phyloP scores from a whole-genome alignment of 495 filamentous ascomycete genomes.

The Chaetomium fimeti region DNA sequence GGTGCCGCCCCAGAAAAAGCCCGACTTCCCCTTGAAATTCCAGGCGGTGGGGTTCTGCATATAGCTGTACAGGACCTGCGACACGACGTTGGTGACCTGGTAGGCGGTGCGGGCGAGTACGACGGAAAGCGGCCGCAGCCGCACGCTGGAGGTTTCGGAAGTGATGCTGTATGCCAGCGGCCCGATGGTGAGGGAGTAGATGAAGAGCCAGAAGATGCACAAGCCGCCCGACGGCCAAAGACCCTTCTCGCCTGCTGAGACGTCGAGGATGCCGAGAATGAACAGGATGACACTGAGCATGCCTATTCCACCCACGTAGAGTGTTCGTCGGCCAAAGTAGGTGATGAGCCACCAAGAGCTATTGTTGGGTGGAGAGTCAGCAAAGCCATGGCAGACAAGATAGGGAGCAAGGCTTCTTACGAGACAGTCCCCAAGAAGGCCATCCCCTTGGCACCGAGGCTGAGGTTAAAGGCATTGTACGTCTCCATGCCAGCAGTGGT shows the following conservation, averaged over 20 bases:
- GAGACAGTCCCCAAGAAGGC: slow-evolving; percentile 51
- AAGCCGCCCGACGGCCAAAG: slow-evolving; percentile 56
- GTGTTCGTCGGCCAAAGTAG: slow-evolving; percentile 53
- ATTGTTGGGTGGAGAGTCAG: neutral
- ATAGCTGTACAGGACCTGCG: slow-evolving; percentile 59
- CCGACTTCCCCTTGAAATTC: slow-evolving; percentile 63
- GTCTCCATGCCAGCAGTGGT: slow-evolving; percentile 57
- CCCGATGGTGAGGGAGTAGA: slow-evolving; percentile 58
- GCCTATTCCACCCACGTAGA: slow-evolving; percentile 53
- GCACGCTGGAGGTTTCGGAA: slow-evolving; percentile 57
- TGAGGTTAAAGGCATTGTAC: neutral
- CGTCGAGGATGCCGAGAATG: slow-evolving; percentile 59
- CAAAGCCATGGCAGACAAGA: neutral
- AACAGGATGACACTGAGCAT: slow-evolving; percentile 51
- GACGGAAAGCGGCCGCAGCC: slow-evolving; percentile 61
- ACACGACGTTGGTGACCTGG: slow-evolving; percentile 58
- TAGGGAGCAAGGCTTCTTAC: neutral
- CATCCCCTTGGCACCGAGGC: slow-evolving; percentile 29
- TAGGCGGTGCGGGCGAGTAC: slow-evolving; percentile 62
- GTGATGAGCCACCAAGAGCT: slow-evolving; percentile 54
- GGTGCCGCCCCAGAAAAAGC: slow-evolving; percentile 65
- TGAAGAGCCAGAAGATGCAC: slow-evolving; percentile 57
- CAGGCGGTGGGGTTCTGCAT: slow-evolving; percentile 65
- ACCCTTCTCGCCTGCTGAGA: slow-evolving; percentile 43
- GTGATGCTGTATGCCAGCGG: slow-evolving; percentile 63